Evolutionary conservation across 441 rosid species (phyloP).

Genomic region (Macaranga tanarius): DNA sequence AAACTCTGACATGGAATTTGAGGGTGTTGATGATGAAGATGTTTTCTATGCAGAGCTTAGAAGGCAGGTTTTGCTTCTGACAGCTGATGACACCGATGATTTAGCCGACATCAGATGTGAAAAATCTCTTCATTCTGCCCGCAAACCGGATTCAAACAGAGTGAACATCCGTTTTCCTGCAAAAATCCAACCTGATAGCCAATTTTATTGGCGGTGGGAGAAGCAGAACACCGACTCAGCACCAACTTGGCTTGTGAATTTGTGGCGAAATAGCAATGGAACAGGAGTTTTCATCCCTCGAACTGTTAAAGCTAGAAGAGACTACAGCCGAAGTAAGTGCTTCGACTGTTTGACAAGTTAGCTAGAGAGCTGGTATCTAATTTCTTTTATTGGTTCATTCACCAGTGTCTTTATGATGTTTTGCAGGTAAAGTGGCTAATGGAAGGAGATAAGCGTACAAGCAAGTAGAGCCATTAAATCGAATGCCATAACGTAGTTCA

Average conservation of each 20-base stretch:
- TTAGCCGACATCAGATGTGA: not conserved
- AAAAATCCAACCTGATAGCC: constrained; percentile 30
- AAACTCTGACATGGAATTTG: constrained; percentile 10
- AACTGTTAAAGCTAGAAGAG: constrained; percentile 27
- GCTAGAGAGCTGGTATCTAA: not conserved
- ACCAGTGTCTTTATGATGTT: not conserved
- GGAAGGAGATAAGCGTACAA: constrained; percentile 19
- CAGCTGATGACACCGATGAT: constrained; percentile 35
- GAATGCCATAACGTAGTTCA: not conserved
- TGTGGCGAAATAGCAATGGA: constrained; percentile 44
- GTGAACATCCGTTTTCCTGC: constrained; percentile 8
- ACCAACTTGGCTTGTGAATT: constrained; percentile 40
- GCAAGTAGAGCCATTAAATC: not conserved
- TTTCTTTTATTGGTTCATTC: not conserved
- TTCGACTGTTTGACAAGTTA: not conserved
- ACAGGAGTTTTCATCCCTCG: constrained; percentile 62
- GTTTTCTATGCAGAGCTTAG: constrained; percentile 38
- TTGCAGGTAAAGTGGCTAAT: constrained; percentile 28
- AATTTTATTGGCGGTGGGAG: constrained; percentile 38
- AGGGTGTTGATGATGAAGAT: constrained; percentile 31
- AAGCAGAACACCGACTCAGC: constrained; percentile 21
- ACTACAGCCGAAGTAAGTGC: constrained; percentile 22
- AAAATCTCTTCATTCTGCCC: not conserved
- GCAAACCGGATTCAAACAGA: constrained; percentile 1
- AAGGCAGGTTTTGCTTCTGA: constrained; percentile 45